These are phyloP conservation scores for Penicillium psychrosexuale DNA, from an alignment of 2,329 filamentous ascomycete species.

Conservation along the genomic window DNA sequence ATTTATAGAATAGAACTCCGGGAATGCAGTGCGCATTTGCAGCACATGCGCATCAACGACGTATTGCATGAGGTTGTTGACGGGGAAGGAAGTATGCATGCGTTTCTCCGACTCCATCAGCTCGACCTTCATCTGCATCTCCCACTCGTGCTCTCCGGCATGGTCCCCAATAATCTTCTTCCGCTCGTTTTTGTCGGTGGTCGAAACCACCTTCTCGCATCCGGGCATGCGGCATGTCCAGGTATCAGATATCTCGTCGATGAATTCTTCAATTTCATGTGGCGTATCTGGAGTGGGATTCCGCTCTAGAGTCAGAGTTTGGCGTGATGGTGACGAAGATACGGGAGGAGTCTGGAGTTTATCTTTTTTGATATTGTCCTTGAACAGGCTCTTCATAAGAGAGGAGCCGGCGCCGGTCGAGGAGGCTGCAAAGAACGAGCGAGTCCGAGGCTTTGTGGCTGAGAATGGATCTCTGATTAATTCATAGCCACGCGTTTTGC, in stretches of 20 bases:
- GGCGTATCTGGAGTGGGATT: background rate
- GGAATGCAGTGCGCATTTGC: constrained; percentile 25
- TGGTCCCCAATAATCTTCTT: constrained; percentile 21
- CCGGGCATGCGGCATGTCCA: constrained; percentile 24
- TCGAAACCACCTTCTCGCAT: constrained; percentile 16
- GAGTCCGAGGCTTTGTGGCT: constrained; percentile 14
- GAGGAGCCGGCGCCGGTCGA: constrained; percentile 14
- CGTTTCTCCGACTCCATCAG: constrained; percentile 23
- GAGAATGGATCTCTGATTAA: constrained; percentile 23
- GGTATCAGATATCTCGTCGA: constrained; percentile 6
- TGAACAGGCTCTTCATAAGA: constrained; percentile 21
- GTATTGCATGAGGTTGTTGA: constrained; percentile 25
- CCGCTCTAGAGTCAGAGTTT: constrained; percentile 1
- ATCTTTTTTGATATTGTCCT: constrained; percentile 6
- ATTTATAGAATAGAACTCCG: constrained; percentile 17
- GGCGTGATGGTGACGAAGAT: background rate
- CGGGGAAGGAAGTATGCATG: constrained; percentile 22
- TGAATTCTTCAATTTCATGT: background rate
- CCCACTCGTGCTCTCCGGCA: constrained; percentile 25
- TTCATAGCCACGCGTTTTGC: constrained; percentile 24
- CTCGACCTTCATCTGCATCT: constrained; percentile 26
- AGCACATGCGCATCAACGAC: constrained; percentile 21
- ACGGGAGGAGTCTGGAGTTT: constrained; percentile 4
- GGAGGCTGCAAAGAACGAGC: constrained; percentile 11
- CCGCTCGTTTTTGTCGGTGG: constrained; percentile 16